Conservation (phyloP, 352 stramenopile genomes). For the Plasmopara halstedii region DNA sequence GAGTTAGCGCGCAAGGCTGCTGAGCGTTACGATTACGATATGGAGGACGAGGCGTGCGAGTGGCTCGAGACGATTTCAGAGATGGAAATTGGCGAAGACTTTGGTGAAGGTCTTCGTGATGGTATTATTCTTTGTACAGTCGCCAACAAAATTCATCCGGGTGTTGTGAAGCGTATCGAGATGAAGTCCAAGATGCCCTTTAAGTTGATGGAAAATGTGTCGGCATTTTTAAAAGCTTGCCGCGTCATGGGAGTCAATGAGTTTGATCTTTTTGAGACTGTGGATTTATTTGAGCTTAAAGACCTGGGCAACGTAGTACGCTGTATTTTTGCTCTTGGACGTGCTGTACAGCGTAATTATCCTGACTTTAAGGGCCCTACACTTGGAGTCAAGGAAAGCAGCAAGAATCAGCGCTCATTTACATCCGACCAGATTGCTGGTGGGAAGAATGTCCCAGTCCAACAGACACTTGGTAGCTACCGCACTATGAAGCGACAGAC, state of each 20-base stretch:
- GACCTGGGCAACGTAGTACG: conserved; percentile 74
- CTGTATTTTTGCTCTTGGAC: conserved; percentile 68
- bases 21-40: conserved; percentile 85
- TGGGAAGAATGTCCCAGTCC: conserved; percentile 46
- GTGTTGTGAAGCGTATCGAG: conserved; percentile 61
- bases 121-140: conserved; percentile 79
- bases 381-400: conserved; percentile 76
- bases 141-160: conserved; percentile 73
- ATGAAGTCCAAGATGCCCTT: conserved; percentile 87
- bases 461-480: conserved; percentile 66
- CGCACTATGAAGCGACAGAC: conserved; percentile 59
- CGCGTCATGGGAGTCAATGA: conserved; percentile 83
- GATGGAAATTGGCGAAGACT: conserved; percentile 69
- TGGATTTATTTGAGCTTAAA: conserved; percentile 87
- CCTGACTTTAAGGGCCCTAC: conserved; percentile 62
- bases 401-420: conserved; percentile 70
- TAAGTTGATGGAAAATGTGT: conserved; percentile 91
- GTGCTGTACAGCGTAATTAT: conserved; percentile 69
- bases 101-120: conserved; percentile 68
- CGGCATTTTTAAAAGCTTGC: conserved; percentile 75
- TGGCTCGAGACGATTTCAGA: conserved; percentile 83
- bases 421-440: conserved; percentile 56
- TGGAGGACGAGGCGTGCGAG: conserved; percentile 74
- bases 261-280: conserved; percentile 87
- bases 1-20: conserved; percentile 79